Base-by-base conservation (phyloP, 2,329 filamentous ascomycete genomes). In the Fusarium poae region DNA sequence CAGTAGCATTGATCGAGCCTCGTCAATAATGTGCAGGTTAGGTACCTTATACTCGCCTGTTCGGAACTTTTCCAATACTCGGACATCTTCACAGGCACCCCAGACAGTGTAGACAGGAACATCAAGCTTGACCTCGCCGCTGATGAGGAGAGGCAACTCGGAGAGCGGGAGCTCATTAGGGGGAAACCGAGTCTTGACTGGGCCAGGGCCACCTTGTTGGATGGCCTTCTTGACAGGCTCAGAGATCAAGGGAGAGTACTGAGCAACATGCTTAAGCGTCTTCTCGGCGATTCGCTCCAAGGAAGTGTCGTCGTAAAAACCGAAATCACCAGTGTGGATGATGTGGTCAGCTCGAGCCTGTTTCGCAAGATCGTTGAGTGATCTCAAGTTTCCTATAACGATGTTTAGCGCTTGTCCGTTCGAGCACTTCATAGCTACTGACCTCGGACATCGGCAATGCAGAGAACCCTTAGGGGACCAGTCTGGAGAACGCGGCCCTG, bases 31-130 rank as follows among this genome's bases (percentile, higher is more conserved):
- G 84, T 97, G 94, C 72, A 99, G 88, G 79, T 99, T 99, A 75
- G 91, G 90, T 40, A 99, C 92, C 84, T 97, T 98, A 84, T 99
- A 99, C 82, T 99, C 96, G 71, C 93, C 93, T 15, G 96, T 97
- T 68, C 96, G 89, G 82, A 99, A 97, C 84, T 97, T 97, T 82
- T 99, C 96, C 76, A 99, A 82, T 29, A 99, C 96, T 60, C 96
- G 91, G 21, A 99, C 96, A 85, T 99, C 96, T 82, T 99, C 96
- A 77, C 96, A 99, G 48, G 96, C 96, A 78, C 96, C 96, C 96
- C 96, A 99, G 37, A 99, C 96, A 40, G 96, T 99, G 83, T 97
- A 98, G 58, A 99, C 96, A 1, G 96, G 96, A 60, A 99, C 92
- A 66, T 99, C 94, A 60, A 99, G 89, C 77, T 93, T 97, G 76